These are phyloP conservation scores for Eucalyptus polybractea DNA, from an alignment of 345 rosid species.

Conservation along the genomic window DNA sequence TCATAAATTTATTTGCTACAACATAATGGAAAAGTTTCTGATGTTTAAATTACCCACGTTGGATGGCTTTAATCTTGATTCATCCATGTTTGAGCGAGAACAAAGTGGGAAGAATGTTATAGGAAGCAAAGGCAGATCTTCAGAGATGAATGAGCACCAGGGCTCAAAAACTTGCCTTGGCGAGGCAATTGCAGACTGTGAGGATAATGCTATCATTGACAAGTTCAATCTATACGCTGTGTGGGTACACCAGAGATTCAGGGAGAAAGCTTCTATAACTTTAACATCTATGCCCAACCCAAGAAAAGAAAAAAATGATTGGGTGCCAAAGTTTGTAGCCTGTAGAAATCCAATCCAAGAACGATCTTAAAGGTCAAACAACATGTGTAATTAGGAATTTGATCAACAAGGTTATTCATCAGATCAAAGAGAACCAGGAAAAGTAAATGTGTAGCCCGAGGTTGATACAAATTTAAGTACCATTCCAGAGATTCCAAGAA, in stretches of 20 bases:
- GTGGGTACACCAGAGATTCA: not conserved
- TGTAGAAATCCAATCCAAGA: not conserved
- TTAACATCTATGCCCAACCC: not conserved
- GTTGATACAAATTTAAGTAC: not conserved
- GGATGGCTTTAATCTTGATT: too few relatives aligned
- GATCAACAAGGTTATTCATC: not conserved
- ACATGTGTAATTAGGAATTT: not conserved
- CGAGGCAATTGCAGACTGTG: not conserved
- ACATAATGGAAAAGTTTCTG: too few relatives aligned
- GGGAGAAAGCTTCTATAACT: not conserved
- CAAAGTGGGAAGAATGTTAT: too few relatives aligned
- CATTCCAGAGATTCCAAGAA: not conserved
- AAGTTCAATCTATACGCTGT: not conserved
- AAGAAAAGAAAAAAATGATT: not conserved
- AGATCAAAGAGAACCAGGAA: not conserved
- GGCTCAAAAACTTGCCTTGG: too few relatives aligned
- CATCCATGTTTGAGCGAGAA: rapidly evolving
- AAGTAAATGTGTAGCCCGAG: not conserved
- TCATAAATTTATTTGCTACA: not conserved
- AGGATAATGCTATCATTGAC: not conserved
- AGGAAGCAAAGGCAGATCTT: too few relatives aligned
- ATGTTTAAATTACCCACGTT: too few relatives aligned
- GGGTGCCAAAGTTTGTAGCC: not conserved
- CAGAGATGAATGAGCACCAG: too few relatives aligned
- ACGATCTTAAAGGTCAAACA: not conserved